Evolutionary conservation across 345 rosid species (phyloP).

Genomic region (Eucalyptus victrix): DNA sequence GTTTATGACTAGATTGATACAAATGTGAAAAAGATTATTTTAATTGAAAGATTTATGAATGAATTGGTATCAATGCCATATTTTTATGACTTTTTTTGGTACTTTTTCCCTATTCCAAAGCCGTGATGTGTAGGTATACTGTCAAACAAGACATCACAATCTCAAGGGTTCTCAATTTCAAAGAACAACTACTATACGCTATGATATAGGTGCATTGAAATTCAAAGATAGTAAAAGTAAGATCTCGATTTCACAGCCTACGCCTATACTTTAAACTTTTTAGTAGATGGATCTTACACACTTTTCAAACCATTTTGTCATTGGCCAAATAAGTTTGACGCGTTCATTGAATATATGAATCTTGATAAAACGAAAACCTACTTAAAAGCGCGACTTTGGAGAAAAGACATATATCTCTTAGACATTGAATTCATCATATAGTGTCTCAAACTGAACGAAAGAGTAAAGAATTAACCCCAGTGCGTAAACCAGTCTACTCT

Average conservation of each 20-base stretch:
- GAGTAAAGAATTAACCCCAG: background rate
- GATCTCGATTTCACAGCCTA: background rate
- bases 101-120: background rate
- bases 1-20: too few species aligned
- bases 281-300: background rate
- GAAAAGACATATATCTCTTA: background rate
- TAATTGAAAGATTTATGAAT: accelerated
- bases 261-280: background rate
- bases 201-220: background rate
- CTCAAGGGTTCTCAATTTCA: background rate
- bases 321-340: background rate
- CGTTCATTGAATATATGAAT: background rate
- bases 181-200: accelerated
- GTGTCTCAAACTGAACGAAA: background rate
- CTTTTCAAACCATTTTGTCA: background rate
- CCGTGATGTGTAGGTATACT: accelerated
- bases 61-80: too few species aligned
- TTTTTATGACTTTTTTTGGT: too few species aligned
- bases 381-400: background rate
- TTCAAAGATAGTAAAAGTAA: background rate
- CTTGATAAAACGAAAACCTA: background rate
- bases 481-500: background rate
- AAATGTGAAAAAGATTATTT: too few species aligned
- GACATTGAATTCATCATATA: background rate
- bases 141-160: background rate